phyloP scores from a whole-genome alignment of 2,329 filamentous ascomycete species.

The Didymella keratinophila region DNA sequence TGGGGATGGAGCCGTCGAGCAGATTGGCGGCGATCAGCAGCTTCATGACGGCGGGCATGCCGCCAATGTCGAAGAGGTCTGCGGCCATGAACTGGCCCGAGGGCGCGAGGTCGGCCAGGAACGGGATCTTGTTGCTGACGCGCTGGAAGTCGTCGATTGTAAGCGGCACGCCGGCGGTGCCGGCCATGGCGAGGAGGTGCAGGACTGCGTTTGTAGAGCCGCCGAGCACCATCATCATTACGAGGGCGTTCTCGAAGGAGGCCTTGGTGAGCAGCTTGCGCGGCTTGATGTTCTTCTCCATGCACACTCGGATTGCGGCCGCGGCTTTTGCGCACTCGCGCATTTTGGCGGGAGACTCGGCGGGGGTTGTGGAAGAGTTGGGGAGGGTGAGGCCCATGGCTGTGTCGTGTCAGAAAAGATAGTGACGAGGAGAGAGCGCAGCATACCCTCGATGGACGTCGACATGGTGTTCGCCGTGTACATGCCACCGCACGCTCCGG shows the following conservation, averaged over 20 bases:
- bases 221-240: slow-evolving; percentile 90
- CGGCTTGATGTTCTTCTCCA: slow-evolving; percentile 84
- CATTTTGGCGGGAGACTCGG: slow-evolving; percentile 81
- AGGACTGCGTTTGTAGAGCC: slow-evolving; percentile 89
- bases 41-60: slow-evolving; percentile 86
- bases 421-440: no score
- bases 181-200: slow-evolving; percentile 90
- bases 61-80: slow-evolving; percentile 85
- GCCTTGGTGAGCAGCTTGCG: slow-evolving; percentile 80
- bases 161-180: slow-evolving; percentile 78
- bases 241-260: slow-evolving; percentile 86
- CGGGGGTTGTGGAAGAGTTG: slow-evolving; percentile 84
- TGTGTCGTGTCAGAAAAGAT: slow-evolving; percentile 32
- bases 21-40: slow-evolving; percentile 78
- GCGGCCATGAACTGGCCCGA: slow-evolving; percentile 87
- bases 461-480: slow-evolving; percentile 96
- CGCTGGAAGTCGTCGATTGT: slow-evolving; percentile 84
- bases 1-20: slow-evolving; percentile 79
- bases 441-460: slow-evolving; percentile 77
- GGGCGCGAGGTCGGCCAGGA: slow-evolving; percentile 85
- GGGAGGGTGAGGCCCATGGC: slow-evolving; percentile 85
- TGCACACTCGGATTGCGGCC: slow-evolving; percentile 77
- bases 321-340: slow-evolving; percentile 85
- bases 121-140: slow-evolving; percentile 82
- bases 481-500: slow-evolving; percentile 89